Evolutionary conservation across 2,329 filamentous ascomycete species (phyloP), one percentile per base, ranked within the genome.

Genomic region (Phyllosticta citriasiana): DNA sequence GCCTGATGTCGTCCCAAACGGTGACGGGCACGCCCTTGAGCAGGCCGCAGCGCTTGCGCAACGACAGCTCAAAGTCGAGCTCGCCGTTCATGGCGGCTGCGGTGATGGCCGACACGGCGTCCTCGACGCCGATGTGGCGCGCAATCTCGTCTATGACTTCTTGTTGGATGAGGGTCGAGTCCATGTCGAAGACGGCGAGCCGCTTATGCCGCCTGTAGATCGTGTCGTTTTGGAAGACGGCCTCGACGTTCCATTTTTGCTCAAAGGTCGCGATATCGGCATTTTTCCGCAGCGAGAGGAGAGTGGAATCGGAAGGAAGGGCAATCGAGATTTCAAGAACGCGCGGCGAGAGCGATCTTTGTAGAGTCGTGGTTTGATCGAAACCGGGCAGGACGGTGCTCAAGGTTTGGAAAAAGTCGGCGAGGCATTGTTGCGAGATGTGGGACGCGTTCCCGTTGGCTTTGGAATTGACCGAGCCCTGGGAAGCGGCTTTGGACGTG

Each of bases 121-220:
- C 53, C 67, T 90, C 85, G n/a, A 95, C 82, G 58, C 91, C 89
- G 2, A 96, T 84, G 47, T 88, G 88, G 59, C 88, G 86, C 3
- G 94, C 94, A 61, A 99, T 87, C 69, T 97, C 86, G 74, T 99
- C 94, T 71, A 99, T 97, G 63, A 97, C 92, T 77, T 99, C 94
- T 74, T 99, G 92, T 59, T 93, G 88, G 72, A 99, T 97, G 63
- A 99, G 82, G 0, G 94, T 99, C 74, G 88, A 94, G 77, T 99
- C 94, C 94, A 99, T 99, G 74, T 99, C 94, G 70, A 99, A 99
- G 33, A 97, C 90, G 3, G 93, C 91, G 10, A 97, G 80, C 8
- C 93, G 84, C 66, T 92, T 92, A 74, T 95, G 84, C 27, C 87
- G 83, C 62, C 91, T 81, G 79, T 87, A 91, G 33, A 93, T 79